These are phyloP conservation scores for Eimeria praecox DNA, from an alignment of 169 alveolate genomes.

Conservation along the genomic window DNA sequence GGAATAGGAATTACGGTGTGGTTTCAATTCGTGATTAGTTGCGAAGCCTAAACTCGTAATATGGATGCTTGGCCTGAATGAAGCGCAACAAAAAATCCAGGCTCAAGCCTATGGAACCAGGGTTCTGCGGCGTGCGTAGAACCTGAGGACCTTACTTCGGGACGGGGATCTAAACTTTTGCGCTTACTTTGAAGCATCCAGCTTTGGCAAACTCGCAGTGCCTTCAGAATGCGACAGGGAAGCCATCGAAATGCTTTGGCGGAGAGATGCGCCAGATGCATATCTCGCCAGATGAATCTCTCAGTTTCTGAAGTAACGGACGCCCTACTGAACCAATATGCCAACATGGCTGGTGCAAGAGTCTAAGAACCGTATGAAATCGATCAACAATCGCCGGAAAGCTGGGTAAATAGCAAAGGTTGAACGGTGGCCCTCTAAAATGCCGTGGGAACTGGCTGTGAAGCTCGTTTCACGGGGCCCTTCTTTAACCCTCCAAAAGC, in stretches of 20 bases:
- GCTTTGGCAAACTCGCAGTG: background rate
- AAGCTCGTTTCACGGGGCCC: background rate
- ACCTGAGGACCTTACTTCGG: background rate
- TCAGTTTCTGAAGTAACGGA: too few species aligned
- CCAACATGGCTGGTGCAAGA: background rate
- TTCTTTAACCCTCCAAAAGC: background rate
- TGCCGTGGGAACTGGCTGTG: background rate
- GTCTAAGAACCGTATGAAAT: background rate
- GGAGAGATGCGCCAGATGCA: background rate
- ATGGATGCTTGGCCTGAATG: too few species aligned
- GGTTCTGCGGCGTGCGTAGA: background rate
- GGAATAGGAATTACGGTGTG: too few species aligned
- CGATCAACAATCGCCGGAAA: background rate
- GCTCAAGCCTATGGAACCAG: background rate
- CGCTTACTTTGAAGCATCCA: background rate
- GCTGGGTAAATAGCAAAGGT: background rate
- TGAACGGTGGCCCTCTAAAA: background rate
- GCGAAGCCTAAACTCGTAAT: background rate
- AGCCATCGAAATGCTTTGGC: background rate
- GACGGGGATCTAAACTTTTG: background rate
- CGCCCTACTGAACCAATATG: background rate
- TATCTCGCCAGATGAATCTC: background rate
- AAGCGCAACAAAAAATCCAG: too few species aligned
- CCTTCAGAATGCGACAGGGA: background rate
- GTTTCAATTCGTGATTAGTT: background rate